Evolutionary conservation across 2,329 filamentous ascomycete species (phyloP).

Genomic region (Hawksworthiomyces lignivorus): DNA sequence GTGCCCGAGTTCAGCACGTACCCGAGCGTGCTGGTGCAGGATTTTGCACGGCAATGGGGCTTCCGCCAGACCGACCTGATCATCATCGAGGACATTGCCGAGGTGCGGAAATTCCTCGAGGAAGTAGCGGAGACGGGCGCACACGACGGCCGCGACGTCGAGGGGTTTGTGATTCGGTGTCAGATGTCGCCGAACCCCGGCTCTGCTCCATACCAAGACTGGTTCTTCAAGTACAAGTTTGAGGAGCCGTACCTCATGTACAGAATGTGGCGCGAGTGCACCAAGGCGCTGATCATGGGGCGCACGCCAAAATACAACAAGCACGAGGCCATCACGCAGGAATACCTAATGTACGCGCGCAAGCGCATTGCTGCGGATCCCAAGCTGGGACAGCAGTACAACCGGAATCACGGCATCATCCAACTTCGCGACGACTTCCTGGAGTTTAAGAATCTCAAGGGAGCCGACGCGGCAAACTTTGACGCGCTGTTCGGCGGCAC

Average conservation of each 20-base stretch:
- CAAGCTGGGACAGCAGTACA: slow-evolving; percentile 62
- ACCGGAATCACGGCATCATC: slow-evolving; percentile 91
- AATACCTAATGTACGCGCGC: slow-evolving; percentile 79
- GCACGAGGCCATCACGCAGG: slow-evolving; percentile 80
- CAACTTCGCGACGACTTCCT: slow-evolving; percentile 82
- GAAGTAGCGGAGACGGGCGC: slow-evolving; percentile 79
- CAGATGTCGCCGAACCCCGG: slow-evolving; percentile 51
- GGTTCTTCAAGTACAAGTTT: slow-evolving; percentile 99
- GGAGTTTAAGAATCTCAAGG: slow-evolving; percentile 72
- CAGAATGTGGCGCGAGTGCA: slow-evolving; percentile 95
- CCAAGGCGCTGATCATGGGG: slow-evolving; percentile 75
- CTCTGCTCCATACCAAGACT: slow-evolving; percentile 62
- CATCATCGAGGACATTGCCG: slow-evolving; percentile 62
- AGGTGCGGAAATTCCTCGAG: slow-evolving; percentile 76
- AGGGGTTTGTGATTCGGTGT: slow-evolving; percentile 95
- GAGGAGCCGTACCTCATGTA: slow-evolving; percentile 99
- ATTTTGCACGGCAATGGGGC: slow-evolving; percentile 86
- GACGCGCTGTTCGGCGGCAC: slow-evolving; percentile 52
- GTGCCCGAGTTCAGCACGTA: slow-evolving; percentile 88
- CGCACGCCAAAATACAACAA: slow-evolving; percentile 74
- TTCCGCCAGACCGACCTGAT: slow-evolving; percentile 84
- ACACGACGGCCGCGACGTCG: slow-evolving; percentile 85
- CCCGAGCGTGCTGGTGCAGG: slow-evolving; percentile 71
- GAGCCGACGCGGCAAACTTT: slow-evolving; percentile 76
- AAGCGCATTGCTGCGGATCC: slow-evolving; percentile 63